Evolutionary conservation across 129 eudicot genomes (phyloP).

Genomic region (Helianthus annuus): HanXRQr2.0-SUNRISE NC_035436.2:163370591-163371090

Average conservation of each 20-base stretch:
- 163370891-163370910: conserved; percentile 59
- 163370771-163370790: conserved; percentile 69
- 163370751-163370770: conserved; percentile 54
- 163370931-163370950: conserved; percentile 68
- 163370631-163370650: conserved; percentile 52
- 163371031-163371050: conserved; percentile 70
- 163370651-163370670: conserved; percentile 60
- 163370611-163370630: conserved; percentile 30
- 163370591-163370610: conserved; percentile 24
- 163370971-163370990: conserved; percentile 85
- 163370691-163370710: conserved; percentile 91
- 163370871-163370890: conserved; percentile 75
- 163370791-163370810: conserved; percentile 71
- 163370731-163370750: conserved; percentile 72
- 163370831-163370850: conserved; percentile 64
- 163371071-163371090: conserved; percentile 57
- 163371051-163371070: conserved; percentile 70
- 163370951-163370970: conserved; percentile 71
- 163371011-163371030: conserved; percentile 78
- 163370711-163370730: conserved; percentile 94
- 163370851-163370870: conserved; percentile 71
- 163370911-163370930: conserved; percentile 52
- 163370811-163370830: conserved; percentile 69
- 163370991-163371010: conserved; percentile 62
- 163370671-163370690: conserved; percentile 57